Evolutionary conservation across 345 rosid species (phyloP), one percentile per base, ranked within the genome.

Genomic region (Nasturtium officinale): DNA sequence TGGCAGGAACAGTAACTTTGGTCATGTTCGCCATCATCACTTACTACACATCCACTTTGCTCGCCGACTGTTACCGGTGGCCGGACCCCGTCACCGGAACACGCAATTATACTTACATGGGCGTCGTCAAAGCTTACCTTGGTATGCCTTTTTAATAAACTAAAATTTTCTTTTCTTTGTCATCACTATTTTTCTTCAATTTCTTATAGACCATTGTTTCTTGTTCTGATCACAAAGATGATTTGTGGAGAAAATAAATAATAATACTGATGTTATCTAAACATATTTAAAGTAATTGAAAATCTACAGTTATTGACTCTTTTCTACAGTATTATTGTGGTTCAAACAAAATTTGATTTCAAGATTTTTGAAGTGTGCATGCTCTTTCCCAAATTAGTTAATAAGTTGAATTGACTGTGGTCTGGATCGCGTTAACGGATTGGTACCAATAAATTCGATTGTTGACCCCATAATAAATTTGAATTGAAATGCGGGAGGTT

Each of bases 31-130:
- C 95, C 0, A 32, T 86, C 71, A 79, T 94, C 78, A 90, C 97
- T 51, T 89, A 82, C 29, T 89, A 82, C 84, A 89, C 97, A 1
- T 89, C 95, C 30, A 78, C 87, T 40, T 79, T 90, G 30, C 95
- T 90, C 9, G 85, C 89, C 30, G 96, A 85, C 65, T 79, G 81
- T 61, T 90, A 94, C 80, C 79, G 96, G 9, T 74, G 85, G 6
- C 90, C 92, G 15, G 92, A 87, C 48, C 78, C 91, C 4, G 60
- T 82, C 79, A 72, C 88, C 52, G 98, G 97, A 18, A 78, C 76
- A 38, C 72, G 98, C 58, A 94, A 88, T 77, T 89, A 94, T 63
- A 86, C 85, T 9, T 94, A 94, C 89, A 89, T 87, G 96, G 95
- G 77, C 57, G 95, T 79, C 25, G 95, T 90, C 35, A 80, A 79